phyloP scores from a whole-genome alignment of 106 monocot species.

The Ottelia alismoides region DNA sequence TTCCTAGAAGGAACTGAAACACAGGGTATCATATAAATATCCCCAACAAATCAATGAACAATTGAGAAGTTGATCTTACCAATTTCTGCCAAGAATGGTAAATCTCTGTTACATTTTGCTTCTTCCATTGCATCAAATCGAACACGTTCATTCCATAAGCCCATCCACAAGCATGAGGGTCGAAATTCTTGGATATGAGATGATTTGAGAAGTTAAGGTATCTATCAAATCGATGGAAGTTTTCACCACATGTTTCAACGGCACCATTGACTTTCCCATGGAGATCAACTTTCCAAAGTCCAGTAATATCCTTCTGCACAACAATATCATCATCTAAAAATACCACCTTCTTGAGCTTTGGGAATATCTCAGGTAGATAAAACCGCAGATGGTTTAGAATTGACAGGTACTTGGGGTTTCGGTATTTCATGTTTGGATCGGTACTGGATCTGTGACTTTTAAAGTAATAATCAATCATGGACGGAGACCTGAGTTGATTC shows the following conservation, averaged over 20 bases:
- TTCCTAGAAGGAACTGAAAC: too few relatives aligned
- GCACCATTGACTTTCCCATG: constrained; percentile 75
- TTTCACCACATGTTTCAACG: constrained; percentile 64
- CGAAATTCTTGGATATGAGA: constrained; percentile 50
- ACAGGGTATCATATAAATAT: too few relatives aligned
- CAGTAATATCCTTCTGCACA: constrained; percentile 54
- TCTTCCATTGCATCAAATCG: constrained; percentile 69
- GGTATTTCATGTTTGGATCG: constrained; percentile 43
- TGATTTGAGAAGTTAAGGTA: constrained; percentile 81
- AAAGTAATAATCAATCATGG: constrained; percentile 64
- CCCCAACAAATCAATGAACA: too few relatives aligned
- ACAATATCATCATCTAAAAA: constrained; percentile 81
- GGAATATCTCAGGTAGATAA: constrained; percentile 68
- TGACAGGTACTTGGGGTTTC: constrained; percentile 65
- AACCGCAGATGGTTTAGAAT: constrained; percentile 75
- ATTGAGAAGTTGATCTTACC: constrained; percentile 21
- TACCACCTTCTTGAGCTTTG: constrained; percentile 56
- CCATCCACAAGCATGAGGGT: constrained; percentile 81
- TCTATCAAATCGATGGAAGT: constrained; percentile 54
- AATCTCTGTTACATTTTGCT: constrained; percentile 45
- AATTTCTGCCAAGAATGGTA: constrained; percentile 72
- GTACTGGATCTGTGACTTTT: constrained; percentile 23
- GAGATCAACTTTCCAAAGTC: constrained; percentile 50
- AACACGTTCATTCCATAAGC: constrained; percentile 87
- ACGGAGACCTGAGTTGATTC: constrained; percentile 41